A percentile compares a stretch with the other conserved stretches of the same genome.
Evolutionary conservation across 2,329 filamentous ascomycete genomes (phyloP).

Genomic region (Zymoseptoria pseudotritici): DNA sequence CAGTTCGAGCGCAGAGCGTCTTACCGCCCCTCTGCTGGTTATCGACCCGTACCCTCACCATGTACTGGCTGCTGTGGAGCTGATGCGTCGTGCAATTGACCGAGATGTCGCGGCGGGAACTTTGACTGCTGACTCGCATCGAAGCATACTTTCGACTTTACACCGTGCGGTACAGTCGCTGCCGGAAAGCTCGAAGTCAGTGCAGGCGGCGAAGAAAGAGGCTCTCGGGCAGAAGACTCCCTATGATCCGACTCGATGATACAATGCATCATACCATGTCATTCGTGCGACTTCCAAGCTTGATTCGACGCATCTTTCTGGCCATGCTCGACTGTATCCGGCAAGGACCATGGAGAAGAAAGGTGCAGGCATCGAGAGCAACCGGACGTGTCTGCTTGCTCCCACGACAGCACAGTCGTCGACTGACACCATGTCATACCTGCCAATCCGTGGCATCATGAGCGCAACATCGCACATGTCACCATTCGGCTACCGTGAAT

Average conservation of each 20-base stretch:
- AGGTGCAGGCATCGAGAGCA: no score
- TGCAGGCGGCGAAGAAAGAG: conserved; percentile 5
- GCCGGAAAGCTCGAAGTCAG: conserved; percentile 7
- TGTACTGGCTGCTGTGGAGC: conserved; percentile 5
- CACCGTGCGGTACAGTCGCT: conserved; percentile 1
- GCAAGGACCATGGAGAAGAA: no score
- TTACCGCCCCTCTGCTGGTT: conserved; percentile 3
- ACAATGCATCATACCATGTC: background rate
- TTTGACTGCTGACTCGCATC: conserved; percentile 1
- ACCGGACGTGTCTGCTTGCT: no score
- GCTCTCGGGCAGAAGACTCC: background rate
- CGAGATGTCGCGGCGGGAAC: conserved; percentile 3
- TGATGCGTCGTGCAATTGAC: conserved; percentile 9
- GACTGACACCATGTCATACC: background rate
- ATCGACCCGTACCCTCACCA: conserved; percentile 10
- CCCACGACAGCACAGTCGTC: no score
- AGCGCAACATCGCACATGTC: conserved; percentile 1
- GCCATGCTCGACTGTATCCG: no score
- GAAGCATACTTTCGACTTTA: conserved; percentile 1
- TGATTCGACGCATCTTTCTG: no score
- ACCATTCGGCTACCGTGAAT: background rate
- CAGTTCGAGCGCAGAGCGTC: background rate
- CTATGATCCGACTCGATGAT: background rate
- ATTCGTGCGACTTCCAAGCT: background rate
- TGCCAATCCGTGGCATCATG: background rate